Base-by-base conservation (phyloP, 108 stramenopile species). In the Cyclotella cryptica region DNA sequence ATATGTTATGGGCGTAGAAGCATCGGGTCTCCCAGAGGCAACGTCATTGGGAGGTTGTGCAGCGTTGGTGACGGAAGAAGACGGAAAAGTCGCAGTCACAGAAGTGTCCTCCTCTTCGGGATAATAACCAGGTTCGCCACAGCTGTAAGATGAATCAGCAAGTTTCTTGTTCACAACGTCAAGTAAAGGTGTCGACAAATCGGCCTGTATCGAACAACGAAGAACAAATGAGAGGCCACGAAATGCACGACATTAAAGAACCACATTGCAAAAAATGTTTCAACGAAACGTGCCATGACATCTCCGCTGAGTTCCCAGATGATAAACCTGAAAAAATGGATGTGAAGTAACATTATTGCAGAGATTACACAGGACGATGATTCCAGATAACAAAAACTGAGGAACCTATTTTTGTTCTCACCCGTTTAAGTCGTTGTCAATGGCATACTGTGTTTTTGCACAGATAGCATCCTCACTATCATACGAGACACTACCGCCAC, bases 381-480 rank as follows among this genome's bases (percentile, higher is more conserved):
- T 72, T 39, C 22, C 53, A 24, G 15, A 78, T 62, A n/a, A 72
- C 15, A 10, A 63, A 42, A 22, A 55, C 73, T n/a, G n/a, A 52
- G 19, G 21, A 6, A 18, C 47, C 18, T 21, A 74, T 35, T 35
- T 15, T 54, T 69, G 45, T 67, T 67, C 69, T 15, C 35, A 35
- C 6, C 80, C 80, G 26, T 47, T 49, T 0, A 81, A 55, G 13
- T 76, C 58, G 49, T 81, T 59, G 10, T 81, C 57, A n/a, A 63
- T 60, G 10, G 70, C 74, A 45, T 76, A 81, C 35, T 75, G 68
- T 12, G 47, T 71, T 29, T 81, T 81, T 0, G 67, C 80, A 47
- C 80, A 81, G 35, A 81, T 81, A 13, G 75, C 68, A 49, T 76
- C 29, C 19, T 71, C 75, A 42, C 69, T 41, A 45, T 81, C 80